Conservation (phyloP, 257 asterid genomes). For the Eucommia ulmoides region DNA sequence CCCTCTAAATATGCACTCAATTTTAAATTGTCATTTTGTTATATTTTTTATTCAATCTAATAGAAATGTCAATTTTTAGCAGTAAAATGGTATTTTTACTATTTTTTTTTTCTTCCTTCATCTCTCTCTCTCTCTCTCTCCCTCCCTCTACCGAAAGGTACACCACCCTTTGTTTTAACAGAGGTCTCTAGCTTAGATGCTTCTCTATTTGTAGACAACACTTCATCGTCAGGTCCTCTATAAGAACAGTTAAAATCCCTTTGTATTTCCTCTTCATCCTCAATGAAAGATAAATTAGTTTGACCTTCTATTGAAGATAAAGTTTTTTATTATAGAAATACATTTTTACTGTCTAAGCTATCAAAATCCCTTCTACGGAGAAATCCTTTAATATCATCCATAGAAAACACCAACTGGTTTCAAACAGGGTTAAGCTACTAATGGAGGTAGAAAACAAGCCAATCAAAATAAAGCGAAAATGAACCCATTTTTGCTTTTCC, state of each 20-base stretch:
- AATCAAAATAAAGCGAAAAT: too few relatives aligned
- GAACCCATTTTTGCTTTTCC: too few relatives aligned
- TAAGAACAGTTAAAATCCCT: background rate
- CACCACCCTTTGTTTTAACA: too few relatives aligned
- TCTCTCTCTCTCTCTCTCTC: too few relatives aligned
- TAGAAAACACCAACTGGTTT: slow-evolving; percentile 30
- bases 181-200: slow-evolving; percentile 1
- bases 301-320: slow-evolving; percentile 10
- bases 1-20: too few relatives aligned
- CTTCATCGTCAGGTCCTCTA: slow-evolving; percentile 2
- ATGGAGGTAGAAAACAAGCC: background rate
- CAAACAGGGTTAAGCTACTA: background rate
- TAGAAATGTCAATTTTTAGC: too few relatives aligned
- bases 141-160: too few relatives aligned
- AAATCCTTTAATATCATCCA: slow-evolving; percentile 45
- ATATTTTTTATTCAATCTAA: too few relatives aligned
- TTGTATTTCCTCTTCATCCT: slow-evolving; percentile 12
- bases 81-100: too few relatives aligned
- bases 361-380: slow-evolving; percentile 84
- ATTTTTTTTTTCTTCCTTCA: too few relatives aligned
- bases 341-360: slow-evolving; percentile 48
- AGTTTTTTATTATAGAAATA: slow-evolving; percentile 21
- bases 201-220: background rate
- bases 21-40: too few relatives aligned
- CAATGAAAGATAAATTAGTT: slow-evolving; percentile 14